Percentiles rank a stretch among this genome's conserved stretches.
Conservation (phyloP, 139 green algal species). For the Nannochloris sp. region DNA sequence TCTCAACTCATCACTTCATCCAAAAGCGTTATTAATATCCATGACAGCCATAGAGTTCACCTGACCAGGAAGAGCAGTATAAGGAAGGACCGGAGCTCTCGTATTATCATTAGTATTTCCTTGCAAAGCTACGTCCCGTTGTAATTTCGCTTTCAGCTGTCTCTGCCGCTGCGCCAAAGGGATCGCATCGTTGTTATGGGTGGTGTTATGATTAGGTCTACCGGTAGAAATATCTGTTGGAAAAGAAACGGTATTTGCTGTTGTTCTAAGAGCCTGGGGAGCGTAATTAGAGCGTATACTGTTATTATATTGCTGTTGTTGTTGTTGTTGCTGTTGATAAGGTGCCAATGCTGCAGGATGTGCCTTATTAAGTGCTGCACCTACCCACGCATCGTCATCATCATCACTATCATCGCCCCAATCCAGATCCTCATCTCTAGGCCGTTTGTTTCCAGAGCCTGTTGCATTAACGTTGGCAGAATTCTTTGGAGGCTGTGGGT, state of each 20-base stretch:
- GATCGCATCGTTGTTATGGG: neutral
- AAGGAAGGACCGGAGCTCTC: too few relatives aligned
- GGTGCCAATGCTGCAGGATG: too few relatives aligned
- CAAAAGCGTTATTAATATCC: neutral
- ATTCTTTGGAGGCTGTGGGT: too few relatives aligned
- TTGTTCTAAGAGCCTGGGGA: neutral
- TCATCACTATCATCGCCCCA: conserved; percentile 8
- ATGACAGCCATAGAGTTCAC: neutral
- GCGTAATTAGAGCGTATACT: neutral
- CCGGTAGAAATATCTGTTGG: too few relatives aligned
- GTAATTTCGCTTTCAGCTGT: neutral
- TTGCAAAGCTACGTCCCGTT: too few relatives aligned
- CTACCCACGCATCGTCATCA: neutral
- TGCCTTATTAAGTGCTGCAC: neutral
- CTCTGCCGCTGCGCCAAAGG: neutral
- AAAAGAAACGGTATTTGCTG: too few relatives aligned
- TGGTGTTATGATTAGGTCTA: neutral
- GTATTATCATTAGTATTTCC: too few relatives aligned
- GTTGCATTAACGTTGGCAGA: neutral
- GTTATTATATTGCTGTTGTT: neutral
- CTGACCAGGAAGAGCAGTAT: too few relatives aligned
- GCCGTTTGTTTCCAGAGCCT: neutral
- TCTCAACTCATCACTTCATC: too few relatives aligned
- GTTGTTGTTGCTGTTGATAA: neutral
- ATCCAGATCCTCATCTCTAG: neutral